These are phyloP conservation scores for Bertia moriformis DNA, from an alignment of 2,329 filamentous ascomycete species.

Conservation along the genomic window DNA sequence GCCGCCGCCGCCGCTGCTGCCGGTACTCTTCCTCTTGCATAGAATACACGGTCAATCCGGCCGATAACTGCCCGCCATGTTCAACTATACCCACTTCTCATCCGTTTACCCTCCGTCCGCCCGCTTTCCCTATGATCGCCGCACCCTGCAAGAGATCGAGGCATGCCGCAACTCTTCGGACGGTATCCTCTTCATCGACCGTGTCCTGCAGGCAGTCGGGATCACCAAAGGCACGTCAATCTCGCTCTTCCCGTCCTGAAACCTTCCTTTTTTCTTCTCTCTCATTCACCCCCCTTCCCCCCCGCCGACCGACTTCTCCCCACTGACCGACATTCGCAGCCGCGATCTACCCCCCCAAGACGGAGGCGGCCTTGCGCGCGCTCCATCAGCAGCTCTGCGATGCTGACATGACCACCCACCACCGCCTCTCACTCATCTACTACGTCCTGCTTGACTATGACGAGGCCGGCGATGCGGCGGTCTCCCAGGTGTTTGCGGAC, in stretches of 20 bases:
- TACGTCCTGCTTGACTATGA: slow-evolving; percentile 70
- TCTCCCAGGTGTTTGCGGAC: slow-evolving; percentile 41
- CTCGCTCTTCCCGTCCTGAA: slow-evolving; percentile 4
- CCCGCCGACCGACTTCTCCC: slow-evolving; percentile 66
- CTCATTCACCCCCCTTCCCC: slow-evolving; percentile 19
- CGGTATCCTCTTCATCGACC: slow-evolving; percentile 66
- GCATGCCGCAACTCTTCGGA: slow-evolving; percentile 52
- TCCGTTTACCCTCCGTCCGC: slow-evolving; percentile 49
- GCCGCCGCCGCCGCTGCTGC: background rate
- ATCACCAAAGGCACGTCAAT: slow-evolving; percentile 52
- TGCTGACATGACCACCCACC: slow-evolving; percentile 49
- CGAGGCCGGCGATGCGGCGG: slow-evolving; percentile 24
- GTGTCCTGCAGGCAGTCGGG: slow-evolving; percentile 55
- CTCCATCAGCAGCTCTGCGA: slow-evolving; percentile 59
- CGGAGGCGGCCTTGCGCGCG: slow-evolving; percentile 49
- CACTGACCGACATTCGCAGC: slow-evolving; percentile 21
- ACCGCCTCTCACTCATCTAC: slow-evolving; percentile 72
- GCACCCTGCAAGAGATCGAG: slow-evolving; percentile 46
- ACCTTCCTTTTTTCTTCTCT: too few species aligned
- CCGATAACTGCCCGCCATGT: too few species aligned
- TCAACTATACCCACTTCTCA: slow-evolving; percentile 53
- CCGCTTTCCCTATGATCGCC: slow-evolving; percentile 47
- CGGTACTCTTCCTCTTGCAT: too few species aligned
- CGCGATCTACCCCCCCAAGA: slow-evolving; percentile 62
- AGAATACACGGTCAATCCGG: too few species aligned